Evolutionary conservation across 2,329 filamentous ascomycete genomes (phyloP).

Genomic region (Polytolypa hystricis): DNA sequence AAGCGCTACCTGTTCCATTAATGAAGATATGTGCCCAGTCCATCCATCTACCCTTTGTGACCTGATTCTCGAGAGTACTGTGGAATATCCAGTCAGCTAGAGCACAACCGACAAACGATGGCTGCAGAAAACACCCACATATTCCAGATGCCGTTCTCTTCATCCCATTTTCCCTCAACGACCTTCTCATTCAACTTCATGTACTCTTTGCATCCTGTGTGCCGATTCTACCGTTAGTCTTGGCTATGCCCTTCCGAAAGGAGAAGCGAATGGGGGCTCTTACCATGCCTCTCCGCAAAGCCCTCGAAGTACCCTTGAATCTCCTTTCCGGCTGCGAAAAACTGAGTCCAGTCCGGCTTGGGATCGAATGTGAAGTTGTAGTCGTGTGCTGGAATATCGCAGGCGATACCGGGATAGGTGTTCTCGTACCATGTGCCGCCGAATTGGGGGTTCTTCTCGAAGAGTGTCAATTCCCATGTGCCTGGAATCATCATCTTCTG

Average conservation of each 20-base stretch:
- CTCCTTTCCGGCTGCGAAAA: not conserved
- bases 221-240: slow-evolving; percentile 12
- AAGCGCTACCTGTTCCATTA: slow-evolving; percentile 29
- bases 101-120: no score
- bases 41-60: slow-evolving; percentile 9
- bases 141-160: not conserved
- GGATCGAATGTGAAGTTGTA: slow-evolving; percentile 1
- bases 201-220: slow-evolving; percentile 3
- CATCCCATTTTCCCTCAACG: slow-evolving; percentile 18
- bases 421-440: slow-evolving; percentile 1
- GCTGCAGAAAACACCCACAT: not conserved
- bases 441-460: not conserved
- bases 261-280: slow-evolving; percentile 4
- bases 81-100: not conserved
- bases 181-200: slow-evolving; percentile 15
- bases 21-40: slow-evolving; percentile 25
- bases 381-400: not conserved
- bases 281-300: not conserved
- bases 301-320: not conserved
- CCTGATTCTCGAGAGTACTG: not conserved
- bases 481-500: not conserved
- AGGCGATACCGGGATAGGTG: not conserved
- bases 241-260: slow-evolving; percentile 10
- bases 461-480: not conserved
- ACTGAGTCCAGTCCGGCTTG: not conserved